Evolutionary conservation across 129 eudicot species (phyloP).

Genomic region (Centella asiatica): DNA sequence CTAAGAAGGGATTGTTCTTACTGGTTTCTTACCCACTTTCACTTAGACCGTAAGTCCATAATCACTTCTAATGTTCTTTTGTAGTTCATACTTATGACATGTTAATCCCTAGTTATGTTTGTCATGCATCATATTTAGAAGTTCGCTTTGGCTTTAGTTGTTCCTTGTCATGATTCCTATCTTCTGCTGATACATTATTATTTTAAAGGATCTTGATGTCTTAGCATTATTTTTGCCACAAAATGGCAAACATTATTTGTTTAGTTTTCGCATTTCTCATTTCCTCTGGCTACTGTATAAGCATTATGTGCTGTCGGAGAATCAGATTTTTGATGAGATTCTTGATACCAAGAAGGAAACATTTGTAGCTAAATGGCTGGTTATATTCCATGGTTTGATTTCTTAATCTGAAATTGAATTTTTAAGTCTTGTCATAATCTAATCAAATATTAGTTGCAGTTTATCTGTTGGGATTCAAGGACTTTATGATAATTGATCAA

Average conservation of each 20-base stretch:
- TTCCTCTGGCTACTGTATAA: too few species aligned
- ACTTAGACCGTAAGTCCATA: conserved; percentile 75
- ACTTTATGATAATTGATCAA: too few species aligned
- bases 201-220: neutral
- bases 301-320: too few species aligned
- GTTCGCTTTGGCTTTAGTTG: neutral
- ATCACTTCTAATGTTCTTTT: too few species aligned
- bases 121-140: neutral
- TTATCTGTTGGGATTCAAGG: neutral
- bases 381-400: too few species aligned
- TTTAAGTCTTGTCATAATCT: neutral
- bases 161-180: neutral
- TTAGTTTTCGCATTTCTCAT: too few species aligned
- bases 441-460: neutral
- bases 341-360: neutral
- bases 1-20: conserved; percentile 77
- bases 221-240: neutral
- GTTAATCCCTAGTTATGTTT: neutral
- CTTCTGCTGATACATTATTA: neutral
- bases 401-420: neutral
- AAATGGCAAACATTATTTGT: too few species aligned
- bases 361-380: too few species aligned
- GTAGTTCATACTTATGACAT: neutral
- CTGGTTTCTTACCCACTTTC: conserved; percentile 97
- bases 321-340: too few species aligned